Evolutionary conservation across 176 grass and related monocot species (phyloP), one percentile per base, ranked within the genome.

Genomic region (Tillandsia leiboldiana): DNA sequence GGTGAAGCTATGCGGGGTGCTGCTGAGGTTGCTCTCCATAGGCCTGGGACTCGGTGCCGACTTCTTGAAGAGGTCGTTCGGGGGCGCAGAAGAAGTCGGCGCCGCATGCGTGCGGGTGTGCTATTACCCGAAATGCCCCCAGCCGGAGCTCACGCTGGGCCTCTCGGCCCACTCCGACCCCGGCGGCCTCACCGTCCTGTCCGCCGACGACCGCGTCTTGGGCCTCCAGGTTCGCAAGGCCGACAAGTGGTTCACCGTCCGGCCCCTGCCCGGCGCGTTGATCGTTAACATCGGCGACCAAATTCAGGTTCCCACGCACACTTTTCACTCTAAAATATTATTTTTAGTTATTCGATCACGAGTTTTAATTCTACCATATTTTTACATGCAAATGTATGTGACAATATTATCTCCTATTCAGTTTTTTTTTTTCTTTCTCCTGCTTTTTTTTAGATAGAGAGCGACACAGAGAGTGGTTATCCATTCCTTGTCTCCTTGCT

Each of bases 271-370:
- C 12, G 52, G 67, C 9, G 76, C 82, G 1, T 66, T 84, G 9
- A 75, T 84, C 65, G 64, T 84, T 27, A 84, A 79, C 13, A 9
- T 84, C 14, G 82, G 82, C n/a, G 82, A 84, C 64, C 82, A 84
- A 57, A 84, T 84, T 75, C 71, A 84, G 82, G 82, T 84, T 20
- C 10, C 28, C 8, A 7, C n/a, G n/a, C n/a, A n/a, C 11, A 23
- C 27, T 20, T 20, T 20, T 20, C 20, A 20, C 20, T 20, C 20
- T 20, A 20, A 20, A 20, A 20, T 20, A 20, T 20, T 20, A 20
- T 20, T n/a, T n/a, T n/a, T n/a, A n/a, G n/a, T n/a, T n/a, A n/a
- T n/a, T n/a, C n/a, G n/a, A n/a, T n/a, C n/a, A n/a, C n/a, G n/a
- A n/a, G n/a, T n/a, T n/a, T n/a, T n/a, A n/a, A n/a, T n/a, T n/a